Base-by-base conservation (phyloP, 805 yeast species). In the Lipomyces spencermartinsiae region DNA sequence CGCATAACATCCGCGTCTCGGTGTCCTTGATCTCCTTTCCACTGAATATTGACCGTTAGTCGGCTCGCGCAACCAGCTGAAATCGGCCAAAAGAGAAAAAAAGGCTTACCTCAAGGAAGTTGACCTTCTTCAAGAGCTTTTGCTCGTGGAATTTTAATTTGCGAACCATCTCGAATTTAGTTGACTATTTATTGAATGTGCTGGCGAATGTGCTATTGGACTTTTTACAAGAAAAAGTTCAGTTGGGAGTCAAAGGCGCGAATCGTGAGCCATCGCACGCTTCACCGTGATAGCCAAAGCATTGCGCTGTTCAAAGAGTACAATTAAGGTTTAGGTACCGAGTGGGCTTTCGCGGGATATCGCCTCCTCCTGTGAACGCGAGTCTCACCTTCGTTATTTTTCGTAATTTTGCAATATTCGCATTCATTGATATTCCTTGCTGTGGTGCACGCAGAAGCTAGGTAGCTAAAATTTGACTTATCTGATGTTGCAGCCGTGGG, bases 1-100 rank as follows among this genome's bases (percentile, higher is more conserved):
- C 96, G 85, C 97, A 95, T 95, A 43, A 95, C 97, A 79, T 91
- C 94, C n/a, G 97, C 89, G 74, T 94, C 99, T 73, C 99, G 83
- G 79, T 95, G 99, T 37, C 94, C 92, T 65, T 90, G 89, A 78
- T 95, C 99, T 75, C 92, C 97, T 79, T 95, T 95, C 98, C 98
- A 95, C 72, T 74, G 43, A 22, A 66, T 9, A 25, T 57, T 3
- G 4, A 43, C 5, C 10, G 4, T 43, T 43, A 43, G 22, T 43
- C n/a, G 22, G 16, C 22, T 43, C 10, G 49, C 49, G 16, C 22
- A 43, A 43, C 49, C 8, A 16, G 8, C 10, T 16, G 22, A 9
- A n/a, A 29, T 6, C 49, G 8, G 49, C 10, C 10, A 37, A 10
- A 7, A 37, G 14, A 14, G 56, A 14, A 22, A 10, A 37, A 29